Conservation (phyloP, 306 rosid species). For the Abrus precatorius region DNA sequence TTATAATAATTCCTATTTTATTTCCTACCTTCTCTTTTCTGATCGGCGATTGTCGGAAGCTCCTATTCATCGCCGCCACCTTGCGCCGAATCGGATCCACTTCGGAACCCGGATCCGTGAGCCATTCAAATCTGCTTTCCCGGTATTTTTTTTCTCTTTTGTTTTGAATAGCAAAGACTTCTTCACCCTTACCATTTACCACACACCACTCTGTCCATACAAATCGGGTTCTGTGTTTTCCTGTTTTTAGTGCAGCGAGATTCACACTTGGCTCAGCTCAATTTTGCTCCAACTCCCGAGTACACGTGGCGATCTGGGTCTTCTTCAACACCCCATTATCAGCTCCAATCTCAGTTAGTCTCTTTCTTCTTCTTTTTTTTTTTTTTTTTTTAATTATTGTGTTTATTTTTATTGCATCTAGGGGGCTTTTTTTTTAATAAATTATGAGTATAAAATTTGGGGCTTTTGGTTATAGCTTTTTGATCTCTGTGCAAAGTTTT, state of each 20-base stretch:
- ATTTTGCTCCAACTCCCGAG: slow-evolving; percentile 68
- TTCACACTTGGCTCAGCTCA: slow-evolving; percentile 58
- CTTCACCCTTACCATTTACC: slow-evolving; percentile 39
- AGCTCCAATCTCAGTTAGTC: slow-evolving; percentile 72
- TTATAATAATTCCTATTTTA: slow-evolving; percentile 44
- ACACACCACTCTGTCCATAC: slow-evolving; percentile 44
- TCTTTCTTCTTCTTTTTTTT: background rate
- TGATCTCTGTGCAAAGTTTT: slow-evolving; percentile 35
- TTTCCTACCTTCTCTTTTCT: slow-evolving; percentile 39
- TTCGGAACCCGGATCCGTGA: slow-evolving; percentile 53
- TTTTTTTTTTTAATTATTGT: slow-evolving; percentile 1
- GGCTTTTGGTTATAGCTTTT: slow-evolving; percentile 30
- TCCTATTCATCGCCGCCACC: slow-evolving; percentile 57
- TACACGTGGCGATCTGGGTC: slow-evolving; percentile 93
- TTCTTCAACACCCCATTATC: slow-evolving; percentile 61
- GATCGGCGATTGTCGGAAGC: slow-evolving; percentile 61
- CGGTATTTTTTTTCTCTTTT: slow-evolving; percentile 11
- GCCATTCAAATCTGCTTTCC: slow-evolving; percentile 38
- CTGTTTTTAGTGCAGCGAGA: slow-evolving; percentile 64
- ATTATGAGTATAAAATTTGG: slow-evolving; percentile 9
- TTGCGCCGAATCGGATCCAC: slow-evolving; percentile 45
- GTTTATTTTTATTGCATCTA: slow-evolving; percentile 27
- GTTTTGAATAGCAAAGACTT: slow-evolving; percentile 7
- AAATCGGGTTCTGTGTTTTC: slow-evolving; percentile 58
- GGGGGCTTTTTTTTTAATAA: background rate